Conservation (phyloP, 1,284 basidiomycete species). For the Trametes versicolor region DNA sequence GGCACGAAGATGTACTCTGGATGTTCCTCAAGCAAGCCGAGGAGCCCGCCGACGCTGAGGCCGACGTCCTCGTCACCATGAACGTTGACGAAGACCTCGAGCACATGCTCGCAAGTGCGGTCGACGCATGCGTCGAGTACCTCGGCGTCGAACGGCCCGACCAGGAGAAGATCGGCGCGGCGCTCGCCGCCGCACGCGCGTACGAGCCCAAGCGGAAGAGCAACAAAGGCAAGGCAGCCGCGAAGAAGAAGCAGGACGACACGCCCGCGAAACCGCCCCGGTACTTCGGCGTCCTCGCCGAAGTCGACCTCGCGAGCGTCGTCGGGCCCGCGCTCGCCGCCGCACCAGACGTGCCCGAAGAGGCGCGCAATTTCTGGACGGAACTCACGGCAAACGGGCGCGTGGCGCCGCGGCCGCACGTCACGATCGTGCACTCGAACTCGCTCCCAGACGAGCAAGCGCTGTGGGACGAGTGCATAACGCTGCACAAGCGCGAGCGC, state of each 20-base stretch:
- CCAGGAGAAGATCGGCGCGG: conserved; percentile 66
- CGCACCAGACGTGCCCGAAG: conserved; percentile 43
- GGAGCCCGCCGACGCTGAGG: conserved; percentile 70
- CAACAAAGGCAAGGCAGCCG: conserved; percentile 41
- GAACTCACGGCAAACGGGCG: conserved; percentile 58
- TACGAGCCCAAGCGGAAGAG: conserved; percentile 55
- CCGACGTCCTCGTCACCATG: conserved; percentile 76
- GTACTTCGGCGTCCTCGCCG: conserved; percentile 84
- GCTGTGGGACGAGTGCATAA: conserved; percentile 76
- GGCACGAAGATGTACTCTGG: conserved; percentile 87
- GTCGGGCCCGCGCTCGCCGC: conserved; percentile 57
- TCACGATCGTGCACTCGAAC: conserved; percentile 87
- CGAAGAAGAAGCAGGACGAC: conserved; percentile 40
- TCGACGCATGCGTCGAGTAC: conserved; percentile 63
- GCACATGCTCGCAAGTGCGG: conserved; percentile 64
- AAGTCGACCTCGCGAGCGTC: conserved; percentile 67
- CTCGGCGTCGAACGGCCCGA: conserved; percentile 63
- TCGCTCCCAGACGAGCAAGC: conserved; percentile 54
- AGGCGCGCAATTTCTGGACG: conserved; percentile 59
- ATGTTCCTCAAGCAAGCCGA: conserved; percentile 78
- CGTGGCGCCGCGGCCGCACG: conserved; percentile 76
- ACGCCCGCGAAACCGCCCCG: conserved; percentile 48
- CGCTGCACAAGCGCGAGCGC: conserved; percentile 52
- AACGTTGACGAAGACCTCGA: conserved; percentile 64
- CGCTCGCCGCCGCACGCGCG: conserved; percentile 60